Conservation (phyloP, 208 protist genomes). For the Acanthamoeba divionensis region DNA sequence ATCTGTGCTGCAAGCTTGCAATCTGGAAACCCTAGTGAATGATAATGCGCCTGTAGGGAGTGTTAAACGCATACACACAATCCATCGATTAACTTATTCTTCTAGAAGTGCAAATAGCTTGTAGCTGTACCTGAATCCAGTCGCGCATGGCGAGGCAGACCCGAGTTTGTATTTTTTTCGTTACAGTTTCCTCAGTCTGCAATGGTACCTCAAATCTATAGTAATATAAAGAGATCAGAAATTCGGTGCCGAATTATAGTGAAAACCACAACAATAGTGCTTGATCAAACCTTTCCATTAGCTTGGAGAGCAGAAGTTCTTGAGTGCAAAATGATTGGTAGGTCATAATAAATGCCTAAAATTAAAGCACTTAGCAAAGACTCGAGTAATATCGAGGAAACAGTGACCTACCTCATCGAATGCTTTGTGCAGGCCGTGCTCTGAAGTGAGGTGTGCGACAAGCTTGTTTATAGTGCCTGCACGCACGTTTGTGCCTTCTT, state of each 20-base stretch:
- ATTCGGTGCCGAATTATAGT: no score
- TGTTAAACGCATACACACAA: not conserved
- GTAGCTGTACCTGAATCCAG: not conserved
- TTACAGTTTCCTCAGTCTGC: not conserved
- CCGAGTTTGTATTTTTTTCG: not conserved
- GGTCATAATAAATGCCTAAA: constrained; percentile 20
- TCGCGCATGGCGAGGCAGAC: constrained; percentile 39
- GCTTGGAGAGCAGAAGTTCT: not conserved
- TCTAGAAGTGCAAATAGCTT: not conserved
- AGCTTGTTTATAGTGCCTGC: constrained; percentile 40
- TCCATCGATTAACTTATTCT: not conserved
- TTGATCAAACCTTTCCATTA: not conserved
- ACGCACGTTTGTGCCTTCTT: not conserved
- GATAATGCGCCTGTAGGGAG: not conserved
- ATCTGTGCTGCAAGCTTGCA: not conserved
- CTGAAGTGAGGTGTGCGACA: constrained; percentile 24
- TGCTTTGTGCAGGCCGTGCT: constrained; percentile 8
- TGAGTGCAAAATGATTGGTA: constrained; percentile 4
- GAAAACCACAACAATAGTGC: no score
- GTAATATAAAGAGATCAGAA: no score
- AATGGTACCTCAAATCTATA: not conserved
- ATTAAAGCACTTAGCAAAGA: not conserved
- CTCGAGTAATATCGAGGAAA: not conserved
- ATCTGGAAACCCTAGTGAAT: not conserved
- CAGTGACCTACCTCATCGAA: not conserved